Percentiles rank a stretch among this genome's conserved stretches.
phyloP scores from a whole-genome alignment of 202 grass and related monocot genomes.

The Carex arenaria region DNA sequence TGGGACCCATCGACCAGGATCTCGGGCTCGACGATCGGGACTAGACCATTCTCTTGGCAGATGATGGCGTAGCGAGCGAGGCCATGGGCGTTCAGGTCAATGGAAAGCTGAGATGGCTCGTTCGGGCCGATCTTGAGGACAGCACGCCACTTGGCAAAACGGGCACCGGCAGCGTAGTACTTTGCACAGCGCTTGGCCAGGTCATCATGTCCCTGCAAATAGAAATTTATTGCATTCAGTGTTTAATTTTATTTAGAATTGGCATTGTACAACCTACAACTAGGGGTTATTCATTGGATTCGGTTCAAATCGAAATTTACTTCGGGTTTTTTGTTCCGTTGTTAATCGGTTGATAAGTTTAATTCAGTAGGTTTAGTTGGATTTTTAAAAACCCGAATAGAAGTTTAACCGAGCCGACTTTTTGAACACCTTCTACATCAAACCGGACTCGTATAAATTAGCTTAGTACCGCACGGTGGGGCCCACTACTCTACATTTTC shows the following conservation, averaged over 20 bases:
- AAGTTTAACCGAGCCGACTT: too few species aligned
- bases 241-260: neutral
- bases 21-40: slow-evolving; percentile 88
- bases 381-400: too few species aligned
- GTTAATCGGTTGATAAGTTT: too few species aligned
- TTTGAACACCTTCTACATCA: too few species aligned
- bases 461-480: too few species aligned
- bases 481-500: too few species aligned
- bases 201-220: slow-evolving; percentile 46
- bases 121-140: slow-evolving; percentile 71
- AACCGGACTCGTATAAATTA: too few species aligned
- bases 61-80: slow-evolving; percentile 79
- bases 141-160: slow-evolving; percentile 86
- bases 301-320: too few species aligned
- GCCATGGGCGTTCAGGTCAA: slow-evolving; percentile 67
- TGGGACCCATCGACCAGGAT: slow-evolving; percentile 75
- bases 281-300: too few species aligned
- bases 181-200: slow-evolving; percentile 76
- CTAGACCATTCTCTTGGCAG: slow-evolving; percentile 85
- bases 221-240: neutral
- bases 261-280: neutral
- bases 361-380: too few species aligned
- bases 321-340: too few species aligned
- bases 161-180: slow-evolving; percentile 74
- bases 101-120: slow-evolving; percentile 71